These are phyloP conservation scores for Strobilomyces dryophilus DNA, from an alignment of 768 basidiomycete genomes.

Conservation along the genomic window DNA sequence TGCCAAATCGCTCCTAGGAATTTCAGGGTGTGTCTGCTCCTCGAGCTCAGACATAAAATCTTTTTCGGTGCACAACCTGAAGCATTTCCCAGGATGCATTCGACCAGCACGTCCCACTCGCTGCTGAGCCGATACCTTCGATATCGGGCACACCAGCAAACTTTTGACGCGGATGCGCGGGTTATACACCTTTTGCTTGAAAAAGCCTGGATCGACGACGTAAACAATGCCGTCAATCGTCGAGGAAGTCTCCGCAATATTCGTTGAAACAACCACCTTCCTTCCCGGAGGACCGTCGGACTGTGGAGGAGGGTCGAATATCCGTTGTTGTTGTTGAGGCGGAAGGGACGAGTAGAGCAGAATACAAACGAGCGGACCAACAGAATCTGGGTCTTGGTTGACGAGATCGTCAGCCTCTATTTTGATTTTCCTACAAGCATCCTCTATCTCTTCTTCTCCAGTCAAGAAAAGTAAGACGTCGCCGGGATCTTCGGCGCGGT, in stretches of 20 bases:
- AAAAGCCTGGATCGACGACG: conserved; percentile 96
- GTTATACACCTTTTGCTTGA: conserved; percentile 98
- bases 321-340: conserved; percentile 91
- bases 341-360: conserved; percentile 95
- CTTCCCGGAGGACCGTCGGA: conserved; percentile 78
- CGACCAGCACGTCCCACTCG: conserved; percentile 94
- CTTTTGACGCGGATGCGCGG: conserved; percentile 95
- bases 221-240: conserved; percentile 99
- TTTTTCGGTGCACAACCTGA: conserved; percentile 93
- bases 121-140: conserved; percentile 95
- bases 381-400: conserved; percentile 63
- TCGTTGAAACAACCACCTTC: conserved; percentile 93
- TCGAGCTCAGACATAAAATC: conserved; percentile 95
- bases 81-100: conserved; percentile 96
- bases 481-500: conserved; percentile 90
- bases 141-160: conserved; percentile 89
- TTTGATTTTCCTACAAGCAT: conserved; percentile 91
- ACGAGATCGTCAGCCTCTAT: conserved; percentile 82
- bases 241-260: conserved; percentile 95
- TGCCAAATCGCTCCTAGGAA: conserved; percentile 87
- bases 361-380: conserved; percentile 86
- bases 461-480: conserved; percentile 95
- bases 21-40: conserved; percentile 97
- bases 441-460: conserved; percentile 98
- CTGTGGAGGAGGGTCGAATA: conserved; percentile 85